Base-by-base conservation (phyloP, 163 green algal species). In the Scenedesmus sp. region DNA sequence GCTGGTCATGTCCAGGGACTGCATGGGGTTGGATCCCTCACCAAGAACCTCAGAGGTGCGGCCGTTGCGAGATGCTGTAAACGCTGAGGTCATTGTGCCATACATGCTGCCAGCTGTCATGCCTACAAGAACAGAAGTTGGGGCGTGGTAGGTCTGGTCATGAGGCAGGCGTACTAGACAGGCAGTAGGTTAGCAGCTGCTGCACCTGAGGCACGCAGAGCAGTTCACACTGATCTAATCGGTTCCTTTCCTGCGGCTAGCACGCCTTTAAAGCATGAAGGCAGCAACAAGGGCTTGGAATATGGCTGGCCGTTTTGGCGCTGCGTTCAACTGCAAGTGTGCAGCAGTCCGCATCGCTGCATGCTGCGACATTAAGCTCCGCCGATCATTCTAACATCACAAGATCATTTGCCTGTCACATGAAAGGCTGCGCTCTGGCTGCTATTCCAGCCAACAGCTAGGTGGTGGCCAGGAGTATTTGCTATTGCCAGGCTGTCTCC, bases 1-100 rank as follows among this genome's bases (percentile, higher is more conserved):
- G 40, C 53, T 86, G 51, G 49, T 40, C 70, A 86, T 42, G 46
- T 91, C 86, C n/a, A 91, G 6, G 20, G 76, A 86, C 73, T 91
- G 86, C 86, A 91, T 91, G n/a, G 86, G 86, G 51, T 91, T 91
- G 18, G 51, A 30, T 0, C 70, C 76, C 35, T 91, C 87, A 20
- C 44, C 44, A 24, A 81, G 9, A 15, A 91, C 65, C 30, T 81
- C 26, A 90, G 22, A 73, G 87, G 78, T 20, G 83, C 72, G 70
- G 42, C 43, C 85, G 53, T 90, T 90, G 46, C 72, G 85, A 42
- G 70, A 85, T 12, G 85, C 72, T 72, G 70, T 61, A 26, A 90
- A 90, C 26, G 72, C 85, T 46, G 30, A 42, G 61, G 37, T 37
- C 83, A 88, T 88, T 40, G 56, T 44, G 49, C 24, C 46, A 59